Evolutionary conservation across 2,329 filamentous ascomycete species (phyloP).

Genomic region (Aspergillus sp.): DNA sequence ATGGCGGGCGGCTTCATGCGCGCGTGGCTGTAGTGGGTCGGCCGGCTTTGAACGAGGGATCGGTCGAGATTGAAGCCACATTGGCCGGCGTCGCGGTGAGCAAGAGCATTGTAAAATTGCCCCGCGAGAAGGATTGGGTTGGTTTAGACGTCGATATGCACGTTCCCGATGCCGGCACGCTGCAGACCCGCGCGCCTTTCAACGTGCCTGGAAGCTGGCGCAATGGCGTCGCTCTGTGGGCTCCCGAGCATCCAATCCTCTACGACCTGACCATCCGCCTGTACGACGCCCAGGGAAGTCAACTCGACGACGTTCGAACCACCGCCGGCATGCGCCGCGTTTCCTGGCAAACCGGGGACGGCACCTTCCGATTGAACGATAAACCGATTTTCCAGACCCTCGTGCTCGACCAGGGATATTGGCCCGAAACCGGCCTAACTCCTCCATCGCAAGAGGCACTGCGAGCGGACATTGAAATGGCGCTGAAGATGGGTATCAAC

Average conservation of each 20-base stretch:
- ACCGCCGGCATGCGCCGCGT: slow-evolving; percentile 62
- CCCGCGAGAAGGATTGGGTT: slow-evolving; percentile 51
- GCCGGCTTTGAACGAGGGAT: slow-evolving; percentile 36
- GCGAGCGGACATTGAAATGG: slow-evolving; percentile 61
- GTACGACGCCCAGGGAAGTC: slow-evolving; percentile 32
- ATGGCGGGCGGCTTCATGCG: slow-evolving; percentile 52
- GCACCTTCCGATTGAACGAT: slow-evolving; percentile 64
- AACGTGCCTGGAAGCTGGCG: slow-evolving; percentile 53
- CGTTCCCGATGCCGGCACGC: slow-evolving; percentile 38
- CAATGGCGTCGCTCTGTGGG: slow-evolving; percentile 65
- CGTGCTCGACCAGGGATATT: slow-evolving; percentile 69
- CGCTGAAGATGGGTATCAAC: slow-evolving; percentile 68
- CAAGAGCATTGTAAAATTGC: slow-evolving; percentile 46
- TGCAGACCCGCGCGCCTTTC: slow-evolving; percentile 28
- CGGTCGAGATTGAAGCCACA: slow-evolving; percentile 55
- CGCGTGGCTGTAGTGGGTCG: slow-evolving; percentile 48
- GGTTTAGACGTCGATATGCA: slow-evolving; percentile 51
- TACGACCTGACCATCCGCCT: slow-evolving; percentile 62
- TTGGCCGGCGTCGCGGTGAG: slow-evolving; percentile 52
- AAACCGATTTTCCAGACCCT: slow-evolving; percentile 67
- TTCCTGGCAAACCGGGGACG: slow-evolving; percentile 58
- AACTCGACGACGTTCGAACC: slow-evolving; percentile 57
- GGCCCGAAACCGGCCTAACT: slow-evolving; percentile 67
- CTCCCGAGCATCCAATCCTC: slow-evolving; percentile 61
- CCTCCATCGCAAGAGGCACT: slow-evolving; percentile 67